Base-by-base conservation (phyloP, 805 yeast genomes). In the Candida peoriensis region DNA sequence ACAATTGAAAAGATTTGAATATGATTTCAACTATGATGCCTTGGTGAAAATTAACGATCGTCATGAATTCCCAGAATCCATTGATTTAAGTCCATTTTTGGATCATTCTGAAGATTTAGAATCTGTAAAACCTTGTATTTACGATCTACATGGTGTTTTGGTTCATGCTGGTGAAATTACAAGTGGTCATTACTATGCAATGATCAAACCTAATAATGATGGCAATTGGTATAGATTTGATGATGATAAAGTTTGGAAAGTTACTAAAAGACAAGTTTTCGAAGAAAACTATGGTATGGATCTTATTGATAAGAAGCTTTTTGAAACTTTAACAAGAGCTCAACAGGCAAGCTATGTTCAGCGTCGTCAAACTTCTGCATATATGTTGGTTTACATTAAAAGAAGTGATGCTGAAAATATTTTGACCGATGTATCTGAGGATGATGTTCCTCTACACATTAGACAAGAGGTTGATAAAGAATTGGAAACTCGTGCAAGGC, bases 121-220 rank as follows among this genome's bases (percentile, higher is more conserved):
- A 52, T 13, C 48, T 60, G 30, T 29, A 9, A 79, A 80, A 41
- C 72, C 83, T 41, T 83, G 89, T 79, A 78, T 69, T 23, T 93
- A 93, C 57, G 78, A 76, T 34, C 63, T 93, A 18, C 96, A 90
- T 58, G 96, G 97, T 9, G 98, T 93, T 2, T 66, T 93, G 38
- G 97, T 93, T 10, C 99, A 93, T 57, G 81, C 88, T 27, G 99
- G 99, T 40, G 96, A 90, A 52, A 81, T 93, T 32, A 84, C 95
- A 9, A 84, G 89, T 29, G 99, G 99, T 15, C 99, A 93, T 55
- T 93, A 93, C 59, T 93, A 93, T 54, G 93, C 98, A 0, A 72
- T 93, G 77, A 78, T 93, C 34, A 88, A 80, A 57, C 97, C 97
- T 2, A 71, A 71, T 18, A 63, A 70, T 3, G 66, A 72, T 15